phyloP scores from a whole-genome alignment of 352 stramenopile genomes.

The Saprolegnia parasitica region DNA sequence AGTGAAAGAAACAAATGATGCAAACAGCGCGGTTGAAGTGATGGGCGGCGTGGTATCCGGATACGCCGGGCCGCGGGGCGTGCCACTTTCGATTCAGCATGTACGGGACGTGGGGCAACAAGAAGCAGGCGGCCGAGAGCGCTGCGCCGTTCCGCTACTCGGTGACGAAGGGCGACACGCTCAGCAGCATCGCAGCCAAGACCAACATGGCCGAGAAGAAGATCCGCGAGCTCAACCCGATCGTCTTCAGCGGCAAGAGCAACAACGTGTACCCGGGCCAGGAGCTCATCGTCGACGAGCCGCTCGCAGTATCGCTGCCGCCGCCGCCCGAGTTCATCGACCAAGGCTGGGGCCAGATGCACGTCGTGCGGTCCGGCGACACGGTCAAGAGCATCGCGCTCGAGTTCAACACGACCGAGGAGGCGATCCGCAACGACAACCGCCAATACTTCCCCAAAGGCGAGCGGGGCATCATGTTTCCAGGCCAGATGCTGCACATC shows the following conservation, averaged over 20 bases:
- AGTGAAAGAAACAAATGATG: background rate
- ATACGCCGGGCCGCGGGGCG: background rate
- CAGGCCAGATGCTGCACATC: constrained; percentile 73
- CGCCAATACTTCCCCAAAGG: constrained; percentile 71
- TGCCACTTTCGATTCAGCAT: background rate
- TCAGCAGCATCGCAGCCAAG: constrained; percentile 59
- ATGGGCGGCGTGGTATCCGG: background rate
- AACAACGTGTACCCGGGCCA: constrained; percentile 61
- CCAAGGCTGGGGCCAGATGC: constrained; percentile 80
- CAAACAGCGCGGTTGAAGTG: background rate
- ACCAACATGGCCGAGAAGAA: constrained; percentile 50
- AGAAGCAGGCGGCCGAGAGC: constrained; percentile 25
- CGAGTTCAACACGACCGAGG: constrained; percentile 78
- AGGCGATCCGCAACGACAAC: constrained; percentile 76
- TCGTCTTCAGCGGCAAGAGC: constrained; percentile 44
- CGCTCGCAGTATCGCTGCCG: constrained; percentile 48
- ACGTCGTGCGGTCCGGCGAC: constrained; percentile 65
- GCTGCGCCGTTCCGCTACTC: constrained; percentile 56
- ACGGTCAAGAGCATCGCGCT: constrained; percentile 58
- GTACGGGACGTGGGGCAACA: constrained; percentile 28
- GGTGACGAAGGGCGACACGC: constrained; percentile 57
- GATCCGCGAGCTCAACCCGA: constrained; percentile 63
- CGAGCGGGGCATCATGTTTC: constrained; percentile 58
- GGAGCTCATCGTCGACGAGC: constrained; percentile 70
- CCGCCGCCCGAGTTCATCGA: constrained; percentile 74